Base-by-base conservation (phyloP, 23 red algal species). In the Gracilariopsis chorda region DNA sequence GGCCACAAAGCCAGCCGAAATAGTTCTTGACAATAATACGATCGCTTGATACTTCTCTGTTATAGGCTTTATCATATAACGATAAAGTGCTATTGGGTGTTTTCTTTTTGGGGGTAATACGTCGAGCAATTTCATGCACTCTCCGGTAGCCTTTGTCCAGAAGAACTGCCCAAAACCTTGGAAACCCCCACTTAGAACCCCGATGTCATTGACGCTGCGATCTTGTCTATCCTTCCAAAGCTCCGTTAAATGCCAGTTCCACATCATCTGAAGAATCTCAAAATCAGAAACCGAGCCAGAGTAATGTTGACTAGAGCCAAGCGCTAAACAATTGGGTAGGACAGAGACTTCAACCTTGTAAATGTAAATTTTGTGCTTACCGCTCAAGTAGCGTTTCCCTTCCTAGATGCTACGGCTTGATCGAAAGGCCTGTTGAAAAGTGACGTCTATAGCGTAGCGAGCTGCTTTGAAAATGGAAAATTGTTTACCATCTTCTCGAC, bases 321-420 rank as follows among this genome's bases (percentile, higher is more conserved):
- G 34, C 23, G 67, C 67, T 20, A 73, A 36, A 24, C 67, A 32
- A 73, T 73, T 73, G 3, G 67, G 25, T 4, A 42, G 25, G 23
- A 73, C 67, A 39, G 25, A 35, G 25, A 73, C 67, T 35, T 73
- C 67, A 35, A 73, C 67, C 67, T 73, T 73, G 67, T 73, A 73
- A 20, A 32, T 40, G 4, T 73, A 73, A 24, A 73, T 8, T 42
- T 73, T 73, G 67, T 73, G 67, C 5, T 73, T 73, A 35, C 67
- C 67, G 36, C 67, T 73, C 9, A 39, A 73, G 36, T 73, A 35
- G 34, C 25, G 10, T 40, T 73, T 73, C 45, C 67, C 67, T 19
- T 73, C 67, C 67, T 73, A 20, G 5, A 73, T 21, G 45, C 36
- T 73, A 21, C 7, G 34, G 21, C 29, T 39, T 42, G 67, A 40